phyloP scores from a whole-genome alignment of 495 filamentous ascomycete species.

The Lophiostoma macrostomum region DNA sequence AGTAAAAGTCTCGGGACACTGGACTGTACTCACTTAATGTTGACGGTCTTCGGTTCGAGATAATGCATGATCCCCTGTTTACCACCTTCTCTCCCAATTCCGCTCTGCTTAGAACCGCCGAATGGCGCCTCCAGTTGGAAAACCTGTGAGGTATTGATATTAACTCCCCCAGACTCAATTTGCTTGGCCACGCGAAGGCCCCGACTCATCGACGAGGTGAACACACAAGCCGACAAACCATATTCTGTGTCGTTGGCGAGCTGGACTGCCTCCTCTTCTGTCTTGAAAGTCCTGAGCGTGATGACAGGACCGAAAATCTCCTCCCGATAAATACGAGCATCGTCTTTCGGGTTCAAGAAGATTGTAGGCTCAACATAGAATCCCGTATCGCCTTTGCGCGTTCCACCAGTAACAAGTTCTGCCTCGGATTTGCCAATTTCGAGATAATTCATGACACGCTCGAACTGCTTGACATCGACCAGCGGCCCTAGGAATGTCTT shows the following conservation, averaged over 20 bases:
- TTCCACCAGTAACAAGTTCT: slow-evolving; percentile 34
- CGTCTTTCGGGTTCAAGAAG: slow-evolving; percentile 45
- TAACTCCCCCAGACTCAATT: slow-evolving; percentile 53
- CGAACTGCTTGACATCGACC: slow-evolving; percentile 41
- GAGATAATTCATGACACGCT: slow-evolving; percentile 39
- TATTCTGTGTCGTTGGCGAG: slow-evolving; percentile 48
- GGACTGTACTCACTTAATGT: slow-evolving; percentile 26
- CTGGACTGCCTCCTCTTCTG: slow-evolving; percentile 51
- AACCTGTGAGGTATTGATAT: slow-evolving; percentile 50
- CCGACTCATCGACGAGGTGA: slow-evolving; percentile 52
- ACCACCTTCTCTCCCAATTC: slow-evolving; percentile 48
- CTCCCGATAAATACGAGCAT: slow-evolving; percentile 47
- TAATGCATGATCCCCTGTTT: slow-evolving; percentile 45
- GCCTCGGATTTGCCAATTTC: slow-evolving; percentile 35
- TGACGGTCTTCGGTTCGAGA: slow-evolving; percentile 50
- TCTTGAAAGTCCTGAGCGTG: slow-evolving; percentile 51
- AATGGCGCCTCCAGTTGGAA: slow-evolving; percentile 46
- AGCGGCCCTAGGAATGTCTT: slow-evolving; percentile 38
- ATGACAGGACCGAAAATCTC: slow-evolving; percentile 57
- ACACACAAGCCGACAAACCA: slow-evolving; percentile 39
- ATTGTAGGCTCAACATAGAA: slow-evolving; percentile 51
- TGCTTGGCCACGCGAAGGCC: slow-evolving; percentile 49
- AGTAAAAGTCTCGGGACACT: no score
- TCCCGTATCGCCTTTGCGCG: slow-evolving; percentile 37
- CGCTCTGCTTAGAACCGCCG: slow-evolving; percentile 53